These are phyloP conservation scores for Sordariomycetes sp. DNA, from an alignment of 2,329 filamentous ascomycete genomes.

Conservation along the genomic window DNA sequence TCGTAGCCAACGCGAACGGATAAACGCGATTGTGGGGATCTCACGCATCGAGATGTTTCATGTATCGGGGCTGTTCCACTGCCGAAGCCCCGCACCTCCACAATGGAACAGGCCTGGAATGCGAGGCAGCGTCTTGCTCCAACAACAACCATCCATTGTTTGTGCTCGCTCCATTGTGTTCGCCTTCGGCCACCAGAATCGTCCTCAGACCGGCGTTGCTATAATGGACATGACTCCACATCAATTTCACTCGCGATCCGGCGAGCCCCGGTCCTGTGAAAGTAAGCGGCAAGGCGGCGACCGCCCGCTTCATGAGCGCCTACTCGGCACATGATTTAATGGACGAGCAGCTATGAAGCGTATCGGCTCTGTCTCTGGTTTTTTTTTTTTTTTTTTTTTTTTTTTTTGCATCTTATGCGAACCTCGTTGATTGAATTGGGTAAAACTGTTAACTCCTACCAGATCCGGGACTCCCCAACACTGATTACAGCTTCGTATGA, in stretches of 20 bases:
- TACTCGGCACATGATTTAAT: too few species aligned
- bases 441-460: background rate
- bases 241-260: too few species aligned
- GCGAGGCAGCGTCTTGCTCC: background rate
- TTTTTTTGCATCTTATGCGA: background rate
- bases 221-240: too few species aligned
- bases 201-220: background rate
- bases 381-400: background rate
- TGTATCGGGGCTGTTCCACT: background rate
- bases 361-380: background rate
- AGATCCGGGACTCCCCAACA: background rate
- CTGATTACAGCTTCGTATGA: background rate
- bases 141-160: background rate
- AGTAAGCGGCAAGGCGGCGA: too few species aligned
- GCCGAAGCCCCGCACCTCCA: background rate
- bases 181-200: background rate
- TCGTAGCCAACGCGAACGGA: background rate
- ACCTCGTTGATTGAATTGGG: background rate
- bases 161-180: background rate
- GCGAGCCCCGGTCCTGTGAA: too few species aligned
- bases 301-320: too few species aligned
- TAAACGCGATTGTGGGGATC: conserved; percentile 1
- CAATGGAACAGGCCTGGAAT: background rate
- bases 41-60: background rate
- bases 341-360: background rate